Conservation (phyloP, 768 basidiomycete genomes). For the Kwoniella bestiolae region DNA sequence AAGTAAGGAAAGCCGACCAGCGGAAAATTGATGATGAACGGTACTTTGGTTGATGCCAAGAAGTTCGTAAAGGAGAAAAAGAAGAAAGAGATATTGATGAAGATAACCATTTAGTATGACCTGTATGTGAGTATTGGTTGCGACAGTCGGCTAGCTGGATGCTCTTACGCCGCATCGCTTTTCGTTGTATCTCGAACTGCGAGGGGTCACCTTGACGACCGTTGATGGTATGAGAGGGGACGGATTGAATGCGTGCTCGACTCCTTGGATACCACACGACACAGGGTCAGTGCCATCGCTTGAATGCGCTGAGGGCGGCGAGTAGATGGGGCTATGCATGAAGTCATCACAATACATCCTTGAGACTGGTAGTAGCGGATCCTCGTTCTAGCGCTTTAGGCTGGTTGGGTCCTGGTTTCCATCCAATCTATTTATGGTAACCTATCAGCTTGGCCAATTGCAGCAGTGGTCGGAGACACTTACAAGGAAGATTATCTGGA, state of each 20-base stretch:
- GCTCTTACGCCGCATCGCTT: background rate
- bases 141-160: background rate
- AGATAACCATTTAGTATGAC: background rate
- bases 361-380: conserved; percentile 66
- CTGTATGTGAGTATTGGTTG: background rate
- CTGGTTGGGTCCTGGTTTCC: conserved; percentile 74
- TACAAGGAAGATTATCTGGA: conserved; percentile 93
- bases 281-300: too few species aligned
- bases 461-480: conserved; percentile 34
- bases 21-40: background rate
- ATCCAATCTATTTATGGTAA: conserved; percentile 67
- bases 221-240: background rate
- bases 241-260: too few species aligned
- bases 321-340: background rate
- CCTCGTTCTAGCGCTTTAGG: conserved; percentile 71
- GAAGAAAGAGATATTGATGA: background rate
- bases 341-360: conserved; percentile 63
- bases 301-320: background rate
- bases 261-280: background rate
- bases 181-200: background rate
- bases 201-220: background rate
- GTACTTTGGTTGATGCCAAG: background rate
- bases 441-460: background rate
- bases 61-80: background rate
- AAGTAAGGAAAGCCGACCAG: conserved; percentile 4